phyloP scores from a whole-genome alignment of 2,329 filamentous ascomycete genomes.

The Fusarium sp. region DNA sequence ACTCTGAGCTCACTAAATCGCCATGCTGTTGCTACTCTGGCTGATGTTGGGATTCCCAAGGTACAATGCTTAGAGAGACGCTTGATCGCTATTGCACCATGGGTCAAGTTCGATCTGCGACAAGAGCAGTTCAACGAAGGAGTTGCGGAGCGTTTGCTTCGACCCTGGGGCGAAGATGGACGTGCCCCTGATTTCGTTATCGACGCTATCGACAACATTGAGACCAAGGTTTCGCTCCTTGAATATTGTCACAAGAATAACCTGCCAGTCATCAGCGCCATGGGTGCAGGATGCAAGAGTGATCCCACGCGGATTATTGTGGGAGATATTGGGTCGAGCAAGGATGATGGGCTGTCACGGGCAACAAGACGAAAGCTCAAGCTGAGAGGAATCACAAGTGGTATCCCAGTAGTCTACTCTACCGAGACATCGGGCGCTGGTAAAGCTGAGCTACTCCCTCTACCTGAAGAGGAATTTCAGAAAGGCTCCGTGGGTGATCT shows the following conservation, averaged over 20 bases:
- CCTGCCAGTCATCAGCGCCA: constrained; percentile 89
- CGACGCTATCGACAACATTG: constrained; percentile 98
- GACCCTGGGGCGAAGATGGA: constrained; percentile 70
- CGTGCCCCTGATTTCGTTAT: constrained; percentile 87
- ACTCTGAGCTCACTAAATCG: constrained; percentile 93
- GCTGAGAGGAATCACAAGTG: constrained; percentile 80
- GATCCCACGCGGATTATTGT: constrained; percentile 86
- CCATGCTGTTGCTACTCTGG: constrained; percentile 94
- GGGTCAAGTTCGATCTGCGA: constrained; percentile 88
- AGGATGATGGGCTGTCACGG: constrained; percentile 89
- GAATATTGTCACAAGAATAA: constrained; percentile 85
- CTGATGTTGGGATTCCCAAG: constrained; percentile 93
- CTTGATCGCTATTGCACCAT: constrained; percentile 88
- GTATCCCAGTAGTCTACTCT: constrained; percentile 93
- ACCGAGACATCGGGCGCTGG: constrained; percentile 91
- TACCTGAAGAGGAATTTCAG: constrained; percentile 87
- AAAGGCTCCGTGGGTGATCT: constrained; percentile 90
- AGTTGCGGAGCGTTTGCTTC: constrained; percentile 76
- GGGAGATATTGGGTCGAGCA: constrained; percentile 89
- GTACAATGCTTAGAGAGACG: constrained; percentile 85
- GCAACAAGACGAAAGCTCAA: constrained; percentile 86
- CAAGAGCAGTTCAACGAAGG: constrained; percentile 84
- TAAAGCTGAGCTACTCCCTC: constrained; percentile 88
- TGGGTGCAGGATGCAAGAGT: constrained; percentile 97
- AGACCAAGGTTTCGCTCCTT: constrained; percentile 91